A percentile compares a stretch with the other conserved stretches of the same genome.
Conservation (phyloP, 2,329 filamentous ascomycete genomes). For the Thelonectria rubi region DNA sequence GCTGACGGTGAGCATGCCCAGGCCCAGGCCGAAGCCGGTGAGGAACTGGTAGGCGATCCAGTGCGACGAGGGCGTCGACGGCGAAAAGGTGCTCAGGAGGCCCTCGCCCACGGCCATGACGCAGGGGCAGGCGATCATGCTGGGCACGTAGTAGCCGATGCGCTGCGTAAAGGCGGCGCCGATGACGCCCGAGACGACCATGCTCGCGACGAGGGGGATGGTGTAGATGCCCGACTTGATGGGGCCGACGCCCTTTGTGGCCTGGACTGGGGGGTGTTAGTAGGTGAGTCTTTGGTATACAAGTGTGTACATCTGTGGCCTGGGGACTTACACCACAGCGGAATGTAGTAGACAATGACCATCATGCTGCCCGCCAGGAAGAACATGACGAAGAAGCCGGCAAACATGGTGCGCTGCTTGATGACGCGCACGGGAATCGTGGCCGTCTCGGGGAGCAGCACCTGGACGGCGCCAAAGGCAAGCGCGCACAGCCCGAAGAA, state of each 20-base stretch:
- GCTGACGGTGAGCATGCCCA: slow-evolving; percentile 65
- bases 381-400: slow-evolving; percentile 56
- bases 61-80: slow-evolving; percentile 55
- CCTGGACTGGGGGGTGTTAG: slow-evolving; percentile 57
- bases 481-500: slow-evolving; percentile 57
- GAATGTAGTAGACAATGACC: slow-evolving; percentile 63
- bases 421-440: slow-evolving; percentile 66
- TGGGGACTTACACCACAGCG: slow-evolving; percentile 62
- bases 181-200: slow-evolving; percentile 61
- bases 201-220: slow-evolving; percentile 64
- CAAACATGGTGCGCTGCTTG: slow-evolving; percentile 62
- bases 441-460: slow-evolving; percentile 63
- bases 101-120: slow-evolving; percentile 63
- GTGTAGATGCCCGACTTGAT: slow-evolving; percentile 66
- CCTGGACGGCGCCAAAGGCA: slow-evolving; percentile 61
- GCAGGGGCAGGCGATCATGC: slow-evolving; percentile 61
- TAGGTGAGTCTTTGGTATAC: slow-evolving; percentile 19
- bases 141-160: slow-evolving; percentile 68
- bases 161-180: slow-evolving; percentile 60
- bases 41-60: slow-evolving; percentile 71
- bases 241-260: slow-evolving; percentile 61
- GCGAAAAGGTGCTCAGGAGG: slow-evolving; percentile 64
- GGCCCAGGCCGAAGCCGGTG: slow-evolving; percentile 66
- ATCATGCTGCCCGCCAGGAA: slow-evolving; percentile 62
- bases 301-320: neutral